phyloP scores from a whole-genome alignment of 2,329 filamentous ascomycete species.

The Eutypella sp. region DNA sequence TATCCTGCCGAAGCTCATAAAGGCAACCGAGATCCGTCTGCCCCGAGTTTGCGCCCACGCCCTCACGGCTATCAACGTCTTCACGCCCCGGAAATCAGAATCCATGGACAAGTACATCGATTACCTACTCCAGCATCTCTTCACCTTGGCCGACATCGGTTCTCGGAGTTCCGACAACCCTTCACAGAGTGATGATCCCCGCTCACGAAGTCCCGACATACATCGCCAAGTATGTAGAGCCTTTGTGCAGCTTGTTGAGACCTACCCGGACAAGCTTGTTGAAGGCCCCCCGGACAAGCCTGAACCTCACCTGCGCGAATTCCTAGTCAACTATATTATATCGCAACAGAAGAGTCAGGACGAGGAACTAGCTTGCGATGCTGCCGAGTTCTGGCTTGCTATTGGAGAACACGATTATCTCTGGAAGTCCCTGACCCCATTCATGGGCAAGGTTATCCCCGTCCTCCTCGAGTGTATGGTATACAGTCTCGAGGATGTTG shows the following conservation, averaged over 20 bases:
- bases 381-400: conserved; percentile 95
- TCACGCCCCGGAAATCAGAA: conserved; percentile 78
- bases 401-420: conserved; percentile 82
- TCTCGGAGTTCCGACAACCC: no score
- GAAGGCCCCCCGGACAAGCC: conserved; percentile 89
- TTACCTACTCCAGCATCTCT: conserved; percentile 74
- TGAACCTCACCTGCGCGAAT: conserved; percentile 78
- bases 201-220: conserved; percentile 74
- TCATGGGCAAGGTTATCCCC: conserved; percentile 80
- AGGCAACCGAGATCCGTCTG: conserved; percentile 73
- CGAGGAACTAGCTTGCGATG: conserved; percentile 85
- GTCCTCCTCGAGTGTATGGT: conserved; percentile 93
- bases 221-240: conserved; percentile 89
- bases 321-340: conserved; percentile 89
- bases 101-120: conserved; percentile 79
- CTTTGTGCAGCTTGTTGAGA: conserved; percentile 88
- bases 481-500: conserved; percentile 90
- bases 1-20: conserved; percentile 84
- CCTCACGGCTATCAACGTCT: conserved; percentile 83
- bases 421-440: conserved; percentile 70
- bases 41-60: conserved; percentile 76
- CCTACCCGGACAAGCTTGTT: conserved; percentile 85
- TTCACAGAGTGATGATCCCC: no score
- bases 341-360: conserved; percentile 84
- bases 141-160: conserved; percentile 77